Evolutionary conservation across 192 early-diverging fungal species (phyloP).

Genomic region (Paraglomus brasilianum): DNA sequence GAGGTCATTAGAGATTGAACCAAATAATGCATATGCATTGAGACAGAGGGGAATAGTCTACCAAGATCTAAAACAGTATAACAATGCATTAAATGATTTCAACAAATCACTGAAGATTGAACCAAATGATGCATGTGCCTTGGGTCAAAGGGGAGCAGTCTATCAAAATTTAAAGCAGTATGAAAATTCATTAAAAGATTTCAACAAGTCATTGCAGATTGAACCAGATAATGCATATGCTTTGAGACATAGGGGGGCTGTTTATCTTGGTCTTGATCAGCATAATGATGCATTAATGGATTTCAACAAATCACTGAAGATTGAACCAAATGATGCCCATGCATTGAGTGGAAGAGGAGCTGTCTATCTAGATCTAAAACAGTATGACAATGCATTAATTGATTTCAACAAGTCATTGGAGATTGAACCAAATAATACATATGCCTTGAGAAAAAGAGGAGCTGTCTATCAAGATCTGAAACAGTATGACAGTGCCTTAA

Average conservation of each 20-base stretch:
- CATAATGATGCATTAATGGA: not conserved
- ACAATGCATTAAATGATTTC: too few species aligned
- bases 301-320: constrained; percentile 1
- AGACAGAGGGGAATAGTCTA: too few species aligned
- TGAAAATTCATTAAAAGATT: constrained; percentile 6
- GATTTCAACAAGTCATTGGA: not conserved
- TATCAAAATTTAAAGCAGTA: constrained; percentile 1
- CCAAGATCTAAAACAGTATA: too few species aligned
- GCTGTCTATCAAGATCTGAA: constrained; percentile 7
- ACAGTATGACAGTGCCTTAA: not conserved
- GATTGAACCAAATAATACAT: not conserved
- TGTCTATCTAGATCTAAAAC: not conserved
- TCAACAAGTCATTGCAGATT: not conserved
- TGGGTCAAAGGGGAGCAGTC: not conserved
- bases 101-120: too few species aligned
- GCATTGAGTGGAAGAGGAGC: constrained; percentile 17
- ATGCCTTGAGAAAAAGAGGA: not conserved
- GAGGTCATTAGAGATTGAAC: not conserved
- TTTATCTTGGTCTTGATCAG: not conserved
- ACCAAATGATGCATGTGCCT: too few species aligned
- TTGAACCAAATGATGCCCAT: constrained; percentile 1
- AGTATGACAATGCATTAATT: not conserved
- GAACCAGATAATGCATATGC: constrained; percentile 24
- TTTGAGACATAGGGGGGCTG: constrained; percentile 11
- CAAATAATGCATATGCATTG: not conserved